Base-by-base conservation (phyloP, 1,284 basidiomycete genomes). In the Ganoderma lucidum region DNA sequence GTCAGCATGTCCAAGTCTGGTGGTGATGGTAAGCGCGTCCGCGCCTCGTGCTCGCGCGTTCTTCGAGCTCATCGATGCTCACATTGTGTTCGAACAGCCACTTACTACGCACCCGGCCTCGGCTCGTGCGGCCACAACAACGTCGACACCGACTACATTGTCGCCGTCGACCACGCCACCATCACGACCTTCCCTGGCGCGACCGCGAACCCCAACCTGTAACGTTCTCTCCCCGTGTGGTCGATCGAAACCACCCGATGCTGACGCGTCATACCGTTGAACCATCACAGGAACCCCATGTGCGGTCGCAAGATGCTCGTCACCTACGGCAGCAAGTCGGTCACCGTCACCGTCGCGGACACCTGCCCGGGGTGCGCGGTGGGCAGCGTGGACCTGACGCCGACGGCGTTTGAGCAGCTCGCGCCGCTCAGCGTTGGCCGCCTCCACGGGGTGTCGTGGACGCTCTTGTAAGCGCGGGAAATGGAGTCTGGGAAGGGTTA, bases 331-430 rank as follows among this genome's bases (percentile, higher is more conserved):
- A 53, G 28, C 12, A 53, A 30, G 48, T 53, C 80, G 4, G 76
- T 84, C 61, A 75, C 73, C 1, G 85, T 82, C 3, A 76, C 77
- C 9, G 81, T 87, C 23, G 79, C 80, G 5, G 86, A 88, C 75
- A 70, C 79, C 28, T 87, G 86, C 72, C 78, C 78, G 1, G 81
- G 80, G 0, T 87, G 85, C 70, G 77, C 74, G 1, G 68, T 75
- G 30, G 74, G 78, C 61, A 79, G 80, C 65, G 75, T 87, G 66
- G 85, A 87, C 75, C 76, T 87, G 44, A 81, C 82, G 6, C 79
- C 78, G 6, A 76, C 79, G 1, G 82, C 82, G 9, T 87, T 86
- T 75, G 71, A 78, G 64, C 70, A 82, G 55, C 77, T 87, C 59
- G 83, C 83, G 5, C 69, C 74, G 70, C 66, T 76, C 58, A 39